Base-by-base conservation (phyloP, 2,329 filamentous ascomycete genomes). In the Uncinocarpus reesii region DNA sequence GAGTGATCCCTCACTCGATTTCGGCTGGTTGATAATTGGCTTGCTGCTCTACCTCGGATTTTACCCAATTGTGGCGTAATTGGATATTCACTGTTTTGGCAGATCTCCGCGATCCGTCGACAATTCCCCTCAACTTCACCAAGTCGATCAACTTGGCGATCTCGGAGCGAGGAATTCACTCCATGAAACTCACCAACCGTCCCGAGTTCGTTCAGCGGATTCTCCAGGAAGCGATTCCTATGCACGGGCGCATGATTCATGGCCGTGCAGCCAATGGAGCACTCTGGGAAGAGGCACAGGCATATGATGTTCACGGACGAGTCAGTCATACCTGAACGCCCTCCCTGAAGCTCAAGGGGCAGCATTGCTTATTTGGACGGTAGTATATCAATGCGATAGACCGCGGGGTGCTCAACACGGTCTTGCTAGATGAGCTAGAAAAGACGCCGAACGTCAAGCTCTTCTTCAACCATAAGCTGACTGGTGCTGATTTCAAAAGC, bases 61-160 rank as follows among this genome's bases (percentile, higher is more conserved):
- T 16, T 37, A 2, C 13, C 28, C n/a, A n/a, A 41, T 40, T 34
- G 16, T 24, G 28, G 46, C 32, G 21, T 44, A 34, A n/a, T n/a
- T n/a, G n/a, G 21, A 44, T 37, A 43, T 47, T 34, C 15, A 40
- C 46, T 31, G 7, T 18, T 38, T 16, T 48, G 50, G 42, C 55
- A 96, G 92, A 98, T 70, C 80, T 96, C 42, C 81, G 92, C 34
- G 81, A 93, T 63, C 81, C 84, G 2, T 77, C 79, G 2, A 95
- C 86, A 0, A 80, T 81, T 24, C 89, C 90, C 2, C 74, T 96
- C 52, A 95, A 95, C 67, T 95, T 95, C 62, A 94, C 89, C 52
- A 94, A 88, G 65, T 96, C 92, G n/a, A 98, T 98, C 72, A 98
- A 98, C 62, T 71, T 98, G 48, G 90, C 92, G 18, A 74, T 98